phyloP scores from a whole-genome alignment of 768 basidiomycete genomes.

The Chalciporus chontae region DNA sequence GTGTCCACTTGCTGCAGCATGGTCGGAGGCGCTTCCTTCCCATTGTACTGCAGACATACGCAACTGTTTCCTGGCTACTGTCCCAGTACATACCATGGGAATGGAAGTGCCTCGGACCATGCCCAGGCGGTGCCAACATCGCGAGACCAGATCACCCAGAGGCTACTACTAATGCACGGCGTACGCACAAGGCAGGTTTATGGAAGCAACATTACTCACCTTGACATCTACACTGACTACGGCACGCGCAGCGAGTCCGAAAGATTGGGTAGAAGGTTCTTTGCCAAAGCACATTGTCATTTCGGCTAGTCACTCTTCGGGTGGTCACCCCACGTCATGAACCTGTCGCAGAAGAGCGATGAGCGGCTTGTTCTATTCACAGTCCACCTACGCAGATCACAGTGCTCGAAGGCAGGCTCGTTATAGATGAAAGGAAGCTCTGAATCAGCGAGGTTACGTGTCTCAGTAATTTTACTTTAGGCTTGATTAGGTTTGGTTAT shows the following conservation, averaged over 20 bases:
- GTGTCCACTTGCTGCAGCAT: slow-evolving; percentile 28
- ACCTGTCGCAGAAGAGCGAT: slow-evolving; percentile 3
- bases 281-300: neutral
- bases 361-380: slow-evolving; percentile 1
- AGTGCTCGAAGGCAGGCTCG: neutral
- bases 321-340: neutral
- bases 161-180: neutral
- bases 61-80: slow-evolving; percentile 28
- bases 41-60: slow-evolving; percentile 33
- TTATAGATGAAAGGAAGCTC: neutral
- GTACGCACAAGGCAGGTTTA: neutral
- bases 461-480: slow-evolving; percentile 19
- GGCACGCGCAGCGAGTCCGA: slow-evolving; percentile 3
- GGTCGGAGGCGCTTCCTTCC: slow-evolving; percentile 36
- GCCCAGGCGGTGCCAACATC: slow-evolving; percentile 24
- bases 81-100: slow-evolving; percentile 52
- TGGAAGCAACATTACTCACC: slow-evolving; percentile 4
- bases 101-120: slow-evolving; percentile 49
- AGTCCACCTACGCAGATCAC: slow-evolving; percentile 8
- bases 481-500: slow-evolving; percentile 14
- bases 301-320: slow-evolving; percentile 1
- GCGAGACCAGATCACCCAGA: slow-evolving; percentile 21
- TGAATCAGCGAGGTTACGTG: slow-evolving; percentile 16
- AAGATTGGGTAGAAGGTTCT: slow-evolving; percentile 3
- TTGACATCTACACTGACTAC: neutral